phyloP scores from a whole-genome alignment of 352 stramenopile species.

The Phytopythium vexans region DNA sequence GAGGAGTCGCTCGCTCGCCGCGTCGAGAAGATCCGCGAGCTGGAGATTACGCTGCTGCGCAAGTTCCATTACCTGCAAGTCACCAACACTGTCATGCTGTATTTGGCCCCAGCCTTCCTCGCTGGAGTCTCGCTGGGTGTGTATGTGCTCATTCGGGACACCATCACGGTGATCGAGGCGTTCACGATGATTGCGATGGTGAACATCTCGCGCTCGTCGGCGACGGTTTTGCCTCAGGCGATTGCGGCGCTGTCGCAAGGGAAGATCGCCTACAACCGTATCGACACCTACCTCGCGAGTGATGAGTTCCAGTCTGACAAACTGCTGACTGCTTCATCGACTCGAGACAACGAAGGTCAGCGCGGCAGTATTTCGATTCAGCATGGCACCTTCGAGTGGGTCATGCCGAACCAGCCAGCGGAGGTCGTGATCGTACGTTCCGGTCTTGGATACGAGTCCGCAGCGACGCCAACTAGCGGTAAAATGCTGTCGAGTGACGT shows the following conservation, averaged over 20 bases:
- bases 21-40: constrained; percentile 30
- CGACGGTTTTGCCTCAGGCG: constrained; percentile 15
- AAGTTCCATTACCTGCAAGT: constrained; percentile 52
- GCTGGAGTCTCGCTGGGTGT: constrained; percentile 36
- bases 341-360: constrained; percentile 2
- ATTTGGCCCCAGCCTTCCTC: constrained; percentile 41
- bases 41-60: constrained; percentile 41
- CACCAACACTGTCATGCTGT: constrained; percentile 48
- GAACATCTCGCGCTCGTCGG: constrained; percentile 17
- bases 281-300: constrained; percentile 19
- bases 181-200: constrained; percentile 33
- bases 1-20: constrained; percentile 40
- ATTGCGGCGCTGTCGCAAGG: constrained; percentile 23
- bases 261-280: constrained; percentile 14
- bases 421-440: constrained; percentile 60
- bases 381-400: constrained; percentile 18
- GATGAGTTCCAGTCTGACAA: constrained; percentile 11
- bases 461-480: neutral
- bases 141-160: constrained; percentile 32
- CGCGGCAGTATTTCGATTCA: constrained; percentile 13
- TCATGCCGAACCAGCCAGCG: constrained; percentile 25
- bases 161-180: constrained; percentile 36
- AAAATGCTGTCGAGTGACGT: constrained; percentile 17
- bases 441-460: constrained; percentile 4
- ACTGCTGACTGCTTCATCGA: neutral